Conservation (phyloP, 257 asterid genomes). For the Leonotis leonurus region DNA sequence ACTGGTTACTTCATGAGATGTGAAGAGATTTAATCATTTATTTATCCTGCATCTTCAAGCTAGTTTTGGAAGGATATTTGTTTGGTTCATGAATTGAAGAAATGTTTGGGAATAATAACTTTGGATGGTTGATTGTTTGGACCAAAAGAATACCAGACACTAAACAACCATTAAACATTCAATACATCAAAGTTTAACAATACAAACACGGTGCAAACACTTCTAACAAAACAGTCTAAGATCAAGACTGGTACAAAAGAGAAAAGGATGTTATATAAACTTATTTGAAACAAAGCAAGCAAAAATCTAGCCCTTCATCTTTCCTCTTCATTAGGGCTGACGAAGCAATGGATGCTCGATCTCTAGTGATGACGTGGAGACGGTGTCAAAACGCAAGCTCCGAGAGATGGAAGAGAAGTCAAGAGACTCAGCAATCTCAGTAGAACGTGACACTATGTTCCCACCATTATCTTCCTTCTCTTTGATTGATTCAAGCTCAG, state of each 20-base stretch:
- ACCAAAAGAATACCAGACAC: too few species aligned
- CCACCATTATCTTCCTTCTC: too few species aligned
- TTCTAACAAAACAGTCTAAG: neutral
- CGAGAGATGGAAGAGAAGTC: too few species aligned
- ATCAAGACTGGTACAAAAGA: neutral
- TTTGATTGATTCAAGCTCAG: too few species aligned
- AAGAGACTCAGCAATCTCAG: too few species aligned
- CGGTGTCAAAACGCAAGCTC: conserved; percentile 1
- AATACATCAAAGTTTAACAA: neutral
- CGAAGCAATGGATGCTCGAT: neutral
- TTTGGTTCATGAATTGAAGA: neutral
- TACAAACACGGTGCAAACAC: neutral
- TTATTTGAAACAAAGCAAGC: neutral
- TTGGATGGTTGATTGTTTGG: neutral
- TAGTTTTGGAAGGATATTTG: too few species aligned
- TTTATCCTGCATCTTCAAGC: too few species aligned
- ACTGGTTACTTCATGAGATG: neutral
- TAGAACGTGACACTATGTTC: too few species aligned
- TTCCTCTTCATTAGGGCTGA: neutral
- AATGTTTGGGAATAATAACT: neutral
- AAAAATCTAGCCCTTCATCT: neutral
- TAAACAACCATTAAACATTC: neutral
- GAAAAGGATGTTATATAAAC: neutral
- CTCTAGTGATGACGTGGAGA: neutral
- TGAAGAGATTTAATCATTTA: neutral